Percentiles rank a stretch among this genome's conserved stretches.
phyloP scores from a whole-genome alignment of 352 stramenopile species.

The Peronospora farinosa region DNA sequence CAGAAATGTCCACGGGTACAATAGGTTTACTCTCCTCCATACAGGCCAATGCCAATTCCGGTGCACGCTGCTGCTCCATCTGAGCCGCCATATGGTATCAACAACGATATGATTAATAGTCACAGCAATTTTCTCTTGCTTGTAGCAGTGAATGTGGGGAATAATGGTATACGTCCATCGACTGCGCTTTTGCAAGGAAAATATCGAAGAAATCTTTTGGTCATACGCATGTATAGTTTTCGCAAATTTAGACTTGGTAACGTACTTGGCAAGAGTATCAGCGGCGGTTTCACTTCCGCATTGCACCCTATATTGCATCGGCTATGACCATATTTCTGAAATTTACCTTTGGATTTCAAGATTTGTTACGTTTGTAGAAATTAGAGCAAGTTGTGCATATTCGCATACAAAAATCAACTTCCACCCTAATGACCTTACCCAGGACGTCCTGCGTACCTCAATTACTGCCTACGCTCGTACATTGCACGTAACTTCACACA shows the following conservation, averaged over 20 bases:
- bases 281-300: conserved; percentile 4
- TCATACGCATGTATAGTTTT: not conserved
- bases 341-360: conserved; percentile 20
- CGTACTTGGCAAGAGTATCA: conserved; percentile 3
- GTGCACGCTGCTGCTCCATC: conserved; percentile 30
- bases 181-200: conserved; percentile 10
- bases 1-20: not conserved
- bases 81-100: conserved; percentile 15
- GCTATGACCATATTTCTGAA: conserved; percentile 15
- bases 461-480: conserved; percentile 1
- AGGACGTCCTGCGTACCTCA: too few species aligned
- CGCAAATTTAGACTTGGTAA: conserved; percentile 12
- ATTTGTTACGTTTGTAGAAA: not conserved
- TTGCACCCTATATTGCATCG: conserved; percentile 6
- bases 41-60: conserved; percentile 14
- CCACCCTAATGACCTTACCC: too few species aligned
- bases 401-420: too few species aligned
- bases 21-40: conserved; percentile 16
- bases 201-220: conserved; percentile 38
- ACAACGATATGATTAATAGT: conserved; percentile 2
- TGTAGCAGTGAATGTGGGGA: conserved; percentile 9
- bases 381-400: too few species aligned
- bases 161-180: conserved; percentile 28
- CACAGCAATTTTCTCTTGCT: not conserved
- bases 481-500: conserved; percentile 1